Conservation (phyloP, 108 stramenopile genomes). For the Pseudonitzschia multistriata region DNA sequence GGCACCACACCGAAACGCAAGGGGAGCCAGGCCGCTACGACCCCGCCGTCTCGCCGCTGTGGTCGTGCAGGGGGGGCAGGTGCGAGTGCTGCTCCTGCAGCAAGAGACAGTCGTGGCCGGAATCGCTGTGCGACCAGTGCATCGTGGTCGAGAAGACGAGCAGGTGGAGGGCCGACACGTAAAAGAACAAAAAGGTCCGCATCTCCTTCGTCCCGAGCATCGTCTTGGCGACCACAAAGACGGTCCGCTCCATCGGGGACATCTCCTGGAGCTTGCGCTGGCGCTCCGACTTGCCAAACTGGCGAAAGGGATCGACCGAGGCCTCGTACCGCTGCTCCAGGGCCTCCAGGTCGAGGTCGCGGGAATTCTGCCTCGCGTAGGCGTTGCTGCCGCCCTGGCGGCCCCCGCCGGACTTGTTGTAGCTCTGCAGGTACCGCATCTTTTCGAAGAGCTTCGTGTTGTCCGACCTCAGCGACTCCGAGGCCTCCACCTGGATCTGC, state of each 20-base stretch:
- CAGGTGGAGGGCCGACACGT: slow-evolving; percentile 73
- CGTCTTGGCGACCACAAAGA: slow-evolving; percentile 79
- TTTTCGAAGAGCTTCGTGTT: slow-evolving; percentile 91
- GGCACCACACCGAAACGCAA: too few species aligned
- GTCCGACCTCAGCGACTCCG: slow-evolving; percentile 78
- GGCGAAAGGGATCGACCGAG: slow-evolving; percentile 86
- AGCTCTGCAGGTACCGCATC: slow-evolving; percentile 83
- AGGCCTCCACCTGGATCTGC: slow-evolving; percentile 69
- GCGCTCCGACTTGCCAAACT: slow-evolving; percentile 79
- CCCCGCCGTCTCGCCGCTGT: background rate
- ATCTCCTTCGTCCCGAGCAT: slow-evolving; percentile 82
- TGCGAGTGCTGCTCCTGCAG: slow-evolving; percentile 39
- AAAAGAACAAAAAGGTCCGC: slow-evolving; percentile 83
- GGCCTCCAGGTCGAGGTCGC: slow-evolving; percentile 84
- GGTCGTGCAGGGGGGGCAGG: slow-evolving; percentile 37
- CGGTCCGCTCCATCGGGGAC: slow-evolving; percentile 84
- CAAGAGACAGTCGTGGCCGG: slow-evolving; percentile 15
- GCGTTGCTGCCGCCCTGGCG: slow-evolving; percentile 8
- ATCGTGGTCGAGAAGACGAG: slow-evolving; percentile 87
- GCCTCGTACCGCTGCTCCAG: slow-evolving; percentile 88
- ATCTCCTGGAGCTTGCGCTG: slow-evolving; percentile 87
- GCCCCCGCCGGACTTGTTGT: slow-evolving; percentile 32
- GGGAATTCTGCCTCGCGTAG: slow-evolving; percentile 41
- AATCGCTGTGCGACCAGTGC: slow-evolving; percentile 73
- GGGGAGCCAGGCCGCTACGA: background rate